Conservation (phyloP, 1,284 basidiomycete genomes). For the Trichosporon faecale region DNA sequence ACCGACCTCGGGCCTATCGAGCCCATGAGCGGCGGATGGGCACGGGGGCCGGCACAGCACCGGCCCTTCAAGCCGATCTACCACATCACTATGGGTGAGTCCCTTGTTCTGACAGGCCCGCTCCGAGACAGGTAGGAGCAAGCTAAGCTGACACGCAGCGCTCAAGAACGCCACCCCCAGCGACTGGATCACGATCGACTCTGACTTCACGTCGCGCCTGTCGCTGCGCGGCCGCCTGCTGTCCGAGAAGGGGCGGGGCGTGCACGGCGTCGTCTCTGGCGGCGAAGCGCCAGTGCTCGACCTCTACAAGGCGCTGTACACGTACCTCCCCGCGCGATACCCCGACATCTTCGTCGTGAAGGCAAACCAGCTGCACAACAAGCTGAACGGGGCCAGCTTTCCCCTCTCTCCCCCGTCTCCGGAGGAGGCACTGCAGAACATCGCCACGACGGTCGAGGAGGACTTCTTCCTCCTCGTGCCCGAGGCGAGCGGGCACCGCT, state of each 20-base stretch:
- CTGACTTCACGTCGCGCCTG: constrained; percentile 13
- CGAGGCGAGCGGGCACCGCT: constrained; percentile 13
- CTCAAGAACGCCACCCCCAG: constrained; percentile 13
- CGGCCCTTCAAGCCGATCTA: constrained; percentile 26
- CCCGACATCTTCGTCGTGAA: constrained; percentile 14
- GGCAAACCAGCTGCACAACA: constrained; percentile 9
- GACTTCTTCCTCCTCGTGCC: constrained; percentile 21
- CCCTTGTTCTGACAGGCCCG: not conserved
- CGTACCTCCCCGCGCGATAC: constrained; percentile 16
- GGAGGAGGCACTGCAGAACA: not conserved
- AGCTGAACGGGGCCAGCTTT: constrained; percentile 5
- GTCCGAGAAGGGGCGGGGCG: not conserved
- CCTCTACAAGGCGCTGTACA: constrained; percentile 13
- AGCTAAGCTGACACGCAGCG: constrained; percentile 14
- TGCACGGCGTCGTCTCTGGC: constrained; percentile 19
- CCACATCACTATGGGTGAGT: constrained; percentile 25
- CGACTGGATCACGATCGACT: constrained; percentile 22
- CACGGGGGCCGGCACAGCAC: constrained; percentile 11
- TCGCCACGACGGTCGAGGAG: constrained; percentile 22
- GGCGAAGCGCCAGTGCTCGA: constrained; percentile 19
- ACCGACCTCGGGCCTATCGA: not conserved
- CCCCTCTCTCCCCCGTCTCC: not conserved
- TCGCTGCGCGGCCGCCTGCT: constrained; percentile 12
- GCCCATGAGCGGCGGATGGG: not conserved
- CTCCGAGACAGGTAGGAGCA: too few species aligned